Conservation (phyloP, 495 filamentous ascomycete genomes). For the Penicillium antarcticum region DNA sequence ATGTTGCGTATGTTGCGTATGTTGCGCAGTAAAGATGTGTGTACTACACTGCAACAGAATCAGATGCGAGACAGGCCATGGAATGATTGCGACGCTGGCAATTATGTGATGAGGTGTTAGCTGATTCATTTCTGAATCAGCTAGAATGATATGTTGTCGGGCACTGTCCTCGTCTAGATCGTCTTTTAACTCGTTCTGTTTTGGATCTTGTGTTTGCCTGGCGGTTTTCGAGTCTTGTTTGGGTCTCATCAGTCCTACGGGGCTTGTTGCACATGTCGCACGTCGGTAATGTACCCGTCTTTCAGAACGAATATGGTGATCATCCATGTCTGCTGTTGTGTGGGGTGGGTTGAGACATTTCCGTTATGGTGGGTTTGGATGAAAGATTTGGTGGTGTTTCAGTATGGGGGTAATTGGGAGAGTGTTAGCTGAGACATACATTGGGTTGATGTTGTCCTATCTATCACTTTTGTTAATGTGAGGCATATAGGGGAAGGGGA, state of each 20-base stretch:
- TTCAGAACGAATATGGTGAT: not conserved
- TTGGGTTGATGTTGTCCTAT: not conserved
- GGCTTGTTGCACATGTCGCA: slow-evolving; percentile 6
- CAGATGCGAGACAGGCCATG: not conserved
- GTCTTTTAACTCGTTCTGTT: not conserved
- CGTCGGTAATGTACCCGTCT: not conserved
- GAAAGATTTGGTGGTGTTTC: not conserved
- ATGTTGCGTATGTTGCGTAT: not conserved
- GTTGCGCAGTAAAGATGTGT: not conserved
- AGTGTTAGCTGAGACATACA: not conserved
- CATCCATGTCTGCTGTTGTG: not conserved
- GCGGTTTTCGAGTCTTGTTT: not conserved
- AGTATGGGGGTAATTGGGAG: not conserved
- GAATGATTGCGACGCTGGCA: slow-evolving; percentile 1
- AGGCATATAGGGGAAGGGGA: not conserved
- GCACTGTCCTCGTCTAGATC: not conserved
- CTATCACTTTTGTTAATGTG: not conserved
- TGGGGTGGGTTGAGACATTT: not conserved
- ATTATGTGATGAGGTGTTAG: not conserved
- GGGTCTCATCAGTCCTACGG: slow-evolving; percentile 10
- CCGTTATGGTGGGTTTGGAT: not conserved
- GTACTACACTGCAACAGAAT: slow-evolving; percentile 5
- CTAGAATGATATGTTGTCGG: not conserved
- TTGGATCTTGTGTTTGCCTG: not conserved
- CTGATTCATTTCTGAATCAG: not conserved